Evolutionary conservation across 116 monocot species (phyloP), one percentile per base, ranked within the genome.

Genomic region (Phalaenopsis hybrid): DNA sequence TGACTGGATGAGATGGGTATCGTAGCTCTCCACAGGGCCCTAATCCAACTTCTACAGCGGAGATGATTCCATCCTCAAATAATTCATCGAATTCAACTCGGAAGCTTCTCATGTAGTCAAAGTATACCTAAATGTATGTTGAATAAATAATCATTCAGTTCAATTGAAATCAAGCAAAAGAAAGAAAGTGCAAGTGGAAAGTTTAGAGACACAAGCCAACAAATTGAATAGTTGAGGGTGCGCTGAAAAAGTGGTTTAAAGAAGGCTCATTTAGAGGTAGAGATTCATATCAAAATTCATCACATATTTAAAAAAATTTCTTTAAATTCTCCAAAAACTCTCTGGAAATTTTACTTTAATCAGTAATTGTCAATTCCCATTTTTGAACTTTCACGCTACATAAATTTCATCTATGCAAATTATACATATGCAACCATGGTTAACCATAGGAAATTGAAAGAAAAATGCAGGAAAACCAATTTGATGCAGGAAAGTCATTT

Each of bases 81-180:
- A 88, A 92, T 70, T 91, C 92, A 85, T 92, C 86, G 79, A 97
- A 90, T 83, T 92, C 89, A 34, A 91, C 91, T 61, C 94, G 82
- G 65, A 96, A 96, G 88, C 94, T 94, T 87, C 96, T 89, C 96
- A 96, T 96, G 84, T 85, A 96, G 55, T 96, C 96, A 86, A 94
- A 96, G 70, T 97, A 97, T 20, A 91, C 97, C 97, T 97, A 81
- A 44, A 92, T 37, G 18, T 28, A 75, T 65, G 70, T 79, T 74
- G 25, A 79, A 76, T 33, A 44, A 61, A 44, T 45, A 80, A 68
- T 46, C 43, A 49, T 45, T 4, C 17, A 45, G 44, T 80, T 48
- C 80, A 46, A 67, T 51, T 77, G 50, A 51, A 72, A 37, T 37
- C 28, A 37, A 12, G 41, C 3, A 3, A 41, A 15, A 41, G 41